Evolutionary conservation across 148 eudicot genomes (phyloP), one percentile per base, ranked within the genome.

Genomic region (Nepenthes mirabilis): DNA sequence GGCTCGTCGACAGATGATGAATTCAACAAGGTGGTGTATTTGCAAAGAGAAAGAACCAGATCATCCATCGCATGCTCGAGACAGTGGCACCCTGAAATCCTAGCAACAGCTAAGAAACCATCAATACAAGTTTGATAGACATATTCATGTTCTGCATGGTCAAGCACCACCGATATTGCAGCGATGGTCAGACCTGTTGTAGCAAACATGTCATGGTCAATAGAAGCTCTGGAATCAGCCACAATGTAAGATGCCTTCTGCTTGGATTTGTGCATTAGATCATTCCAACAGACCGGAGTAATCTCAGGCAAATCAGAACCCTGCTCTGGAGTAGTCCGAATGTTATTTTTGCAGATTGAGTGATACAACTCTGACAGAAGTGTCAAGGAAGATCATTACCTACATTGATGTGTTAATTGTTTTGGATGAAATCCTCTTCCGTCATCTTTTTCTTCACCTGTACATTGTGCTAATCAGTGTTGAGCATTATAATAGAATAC

Each of bases 371-470:
- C 96, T n/a, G 75, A 69, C 65, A 91, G 77, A 59, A 67, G 86
- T 91, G 94, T 11, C 88, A 79, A 43, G 98, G 98, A 13, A 91
- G 94, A 75, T 91, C 98, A 72, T 72, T 81, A n/a, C 98, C 98
- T 49, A 79, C 91, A 55, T 91, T 91, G 47, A 88, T 91, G 63
- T 66, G 83, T 58, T 96, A 78, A 62, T 88, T 91, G 66, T 91
- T 91, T 33, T 88, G 82, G 56, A 91, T 88, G 60, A 88, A 91
- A 77, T 91, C 96, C 53, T 85, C 98, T 76, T 85, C 94, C 2
- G 83, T 85, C 98, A 91, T 91, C 77, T 88, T 91, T 68, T 83
- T 91, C 79, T 91, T 91, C 32, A 91, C 96, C 82, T 91, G 98
- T 55, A 72, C 80, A 68, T 88, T 91, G 74, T 91, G 97, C 63